These are phyloP conservation scores for Melastoma malabathricum DNA, from an alignment of 345 rosid species.

Conservation along the genomic window DNA sequence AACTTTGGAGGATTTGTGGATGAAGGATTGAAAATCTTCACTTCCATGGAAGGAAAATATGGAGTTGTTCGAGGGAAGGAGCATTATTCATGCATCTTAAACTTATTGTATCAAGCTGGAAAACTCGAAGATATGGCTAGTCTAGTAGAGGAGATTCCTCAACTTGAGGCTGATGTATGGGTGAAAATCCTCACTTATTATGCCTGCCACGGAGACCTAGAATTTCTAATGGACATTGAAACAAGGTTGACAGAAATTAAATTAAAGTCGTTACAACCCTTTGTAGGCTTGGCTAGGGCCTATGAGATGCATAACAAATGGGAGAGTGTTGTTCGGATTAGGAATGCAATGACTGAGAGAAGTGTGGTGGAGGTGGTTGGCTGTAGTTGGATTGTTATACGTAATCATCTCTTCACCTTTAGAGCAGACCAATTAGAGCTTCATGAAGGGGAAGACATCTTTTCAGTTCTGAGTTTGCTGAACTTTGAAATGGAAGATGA, in stretches of 20 bases:
- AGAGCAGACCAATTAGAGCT: conserved; percentile 33
- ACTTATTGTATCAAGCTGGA: conserved; percentile 36
- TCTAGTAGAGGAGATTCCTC: conserved; percentile 29
- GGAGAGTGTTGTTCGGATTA: conserved; percentile 45
- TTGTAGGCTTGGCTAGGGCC: conserved; percentile 27
- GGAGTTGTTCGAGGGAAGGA: conserved; percentile 29
- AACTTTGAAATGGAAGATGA: conserved; percentile 24
- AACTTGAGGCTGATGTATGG: conserved; percentile 33
- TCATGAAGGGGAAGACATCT: conserved; percentile 36
- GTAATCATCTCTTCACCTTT: conserved; percentile 25
- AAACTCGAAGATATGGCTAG: conserved; percentile 30
- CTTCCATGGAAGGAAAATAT: conserved; percentile 34
- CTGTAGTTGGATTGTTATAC: conserved; percentile 45
- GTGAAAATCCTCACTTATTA: conserved; percentile 27
- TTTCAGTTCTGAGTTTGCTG: conserved; percentile 23
- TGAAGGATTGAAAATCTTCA: conserved; percentile 39
- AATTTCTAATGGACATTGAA: conserved; percentile 29
- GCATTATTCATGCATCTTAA: conserved; percentile 43
- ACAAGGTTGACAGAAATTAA: conserved; percentile 29
- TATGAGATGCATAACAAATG: conserved; percentile 49
- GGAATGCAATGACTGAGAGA: conserved; percentile 26
- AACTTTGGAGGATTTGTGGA: conserved; percentile 32
- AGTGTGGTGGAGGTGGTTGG: conserved; percentile 20
- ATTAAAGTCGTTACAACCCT: conserved; percentile 32
- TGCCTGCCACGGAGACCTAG: conserved; percentile 19